Evolutionary conservation across 2,329 filamentous ascomycete species (phyloP).

Genomic region (Nannizziopsis barbatae): DNA sequence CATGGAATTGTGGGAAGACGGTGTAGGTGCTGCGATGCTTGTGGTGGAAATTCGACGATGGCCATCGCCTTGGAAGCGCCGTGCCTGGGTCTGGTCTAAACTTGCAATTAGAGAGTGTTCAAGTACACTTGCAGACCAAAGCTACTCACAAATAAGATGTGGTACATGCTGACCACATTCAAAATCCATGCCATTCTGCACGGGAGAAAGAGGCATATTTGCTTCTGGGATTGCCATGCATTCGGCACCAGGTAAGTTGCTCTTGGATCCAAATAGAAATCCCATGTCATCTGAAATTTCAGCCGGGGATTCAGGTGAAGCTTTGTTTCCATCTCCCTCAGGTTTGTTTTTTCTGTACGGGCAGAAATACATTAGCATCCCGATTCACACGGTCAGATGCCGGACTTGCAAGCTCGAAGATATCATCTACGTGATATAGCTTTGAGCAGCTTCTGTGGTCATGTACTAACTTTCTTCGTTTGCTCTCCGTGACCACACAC

Average conservation of each 20-base stretch:
- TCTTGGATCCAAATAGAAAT: slow-evolving; percentile 22
- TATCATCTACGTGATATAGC: background rate
- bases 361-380: background rate
- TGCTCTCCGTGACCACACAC: slow-evolving; percentile 20
- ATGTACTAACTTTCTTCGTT: slow-evolving; percentile 47
- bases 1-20: slow-evolving; percentile 28
- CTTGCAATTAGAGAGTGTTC: background rate
- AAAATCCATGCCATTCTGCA: slow-evolving; percentile 37
- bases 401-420: background rate
- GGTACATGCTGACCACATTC: slow-evolving; percentile 49
- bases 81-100: slow-evolving; percentile 40
- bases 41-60: slow-evolving; percentile 38
- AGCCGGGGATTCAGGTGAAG: slow-evolving; percentile 25
- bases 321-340: slow-evolving; percentile 29
- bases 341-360: slow-evolving; percentile 30
- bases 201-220: slow-evolving; percentile 30
- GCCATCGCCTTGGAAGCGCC: slow-evolving; percentile 35
- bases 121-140: background rate
- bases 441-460: background rate
- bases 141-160: slow-evolving; percentile 50
- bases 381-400: background rate
- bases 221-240: slow-evolving; percentile 14
- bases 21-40: slow-evolving; percentile 27
- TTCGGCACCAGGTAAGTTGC: slow-evolving; percentile 21
- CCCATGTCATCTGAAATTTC: slow-evolving; percentile 28